phyloP scores from a whole-genome alignment of 1,284 basidiomycete genomes.

The Tausonia pullulans region DNA sequence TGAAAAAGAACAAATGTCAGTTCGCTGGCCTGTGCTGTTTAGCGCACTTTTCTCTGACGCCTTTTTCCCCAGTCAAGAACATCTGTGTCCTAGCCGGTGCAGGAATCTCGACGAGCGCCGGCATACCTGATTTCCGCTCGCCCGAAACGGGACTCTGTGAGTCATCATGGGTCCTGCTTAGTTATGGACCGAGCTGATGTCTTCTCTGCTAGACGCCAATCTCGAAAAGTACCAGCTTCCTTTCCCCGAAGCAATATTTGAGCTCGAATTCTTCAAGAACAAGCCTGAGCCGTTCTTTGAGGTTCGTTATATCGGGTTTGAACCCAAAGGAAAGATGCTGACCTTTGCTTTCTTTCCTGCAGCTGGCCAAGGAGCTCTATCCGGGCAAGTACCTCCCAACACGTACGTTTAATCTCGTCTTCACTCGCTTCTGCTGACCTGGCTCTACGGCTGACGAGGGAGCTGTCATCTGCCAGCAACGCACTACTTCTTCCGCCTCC shows the following conservation, averaged over 20 bases:
- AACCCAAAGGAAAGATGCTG: constrained; percentile 11
- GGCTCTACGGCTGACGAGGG: constrained; percentile 38
- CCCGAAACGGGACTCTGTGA: constrained; percentile 41
- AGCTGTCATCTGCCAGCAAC: constrained; percentile 74
- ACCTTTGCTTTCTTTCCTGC: constrained; percentile 50
- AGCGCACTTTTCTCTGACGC: not conserved
- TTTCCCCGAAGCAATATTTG: constrained; percentile 46
- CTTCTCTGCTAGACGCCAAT: constrained; percentile 31
- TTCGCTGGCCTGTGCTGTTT: not conserved
- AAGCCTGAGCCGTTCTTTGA: constrained; percentile 25
- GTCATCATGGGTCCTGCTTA: too few relatives aligned
- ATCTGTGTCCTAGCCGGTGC: constrained; percentile 42
- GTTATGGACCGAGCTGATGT: too few relatives aligned
- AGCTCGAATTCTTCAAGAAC: constrained; percentile 36
- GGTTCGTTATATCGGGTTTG: not conserved
- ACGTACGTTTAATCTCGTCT: constrained; percentile 4
- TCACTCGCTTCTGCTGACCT: not conserved
- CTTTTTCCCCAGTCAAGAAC: constrained; percentile 28
- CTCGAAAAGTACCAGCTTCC: constrained; percentile 42
- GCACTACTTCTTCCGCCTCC: constrained; percentile 77
- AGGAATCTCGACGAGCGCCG: constrained; percentile 42
- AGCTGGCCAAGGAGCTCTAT: constrained; percentile 79
- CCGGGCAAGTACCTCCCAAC: constrained; percentile 34
- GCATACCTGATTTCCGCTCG: constrained; percentile 37
- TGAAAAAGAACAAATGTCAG: constrained; percentile 31